Base-by-base conservation (phyloP, 495 filamentous ascomycete species). In the Lophiostoma macrostomum region DNA sequence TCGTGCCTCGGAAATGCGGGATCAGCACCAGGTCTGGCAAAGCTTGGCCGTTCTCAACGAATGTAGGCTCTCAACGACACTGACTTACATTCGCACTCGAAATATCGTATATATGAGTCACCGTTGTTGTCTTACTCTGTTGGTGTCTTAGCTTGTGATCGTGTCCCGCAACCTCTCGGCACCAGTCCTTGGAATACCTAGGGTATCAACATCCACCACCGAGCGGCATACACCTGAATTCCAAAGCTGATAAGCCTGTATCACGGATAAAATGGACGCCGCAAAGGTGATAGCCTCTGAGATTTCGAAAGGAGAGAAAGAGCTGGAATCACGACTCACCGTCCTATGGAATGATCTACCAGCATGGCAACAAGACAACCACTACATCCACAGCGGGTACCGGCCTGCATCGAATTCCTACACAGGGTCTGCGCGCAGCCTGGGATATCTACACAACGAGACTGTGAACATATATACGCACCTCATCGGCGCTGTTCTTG, bases 401-500 rank as follows among this genome's bases (percentile, higher is more conserved):
- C 83, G 88, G 16, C 82, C 83, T 18, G 74, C 78, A 30, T 85
- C 84, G 3, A 73, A 74, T 49, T 90, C 86, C 4, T 84, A 85
- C 64, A 64, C 65, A 12, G 73, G 67, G 27, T 91, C 82, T 39
- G 76, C 86, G 36, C 71, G 76, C 27, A 87, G 82, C 23, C 71
- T 90, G 53, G 69, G 74, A 39, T 88, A 89, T 67, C 58, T 90
- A n/a, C 88, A 97, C 73, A 97, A 96, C 71, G 90, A 97, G 68
- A 82, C 80, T n/a, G 85, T 97, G 54, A 97, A 97, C 69, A 91
- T 96, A 64, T 95, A 90, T 71, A 82, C 86, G 1, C 91, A 97
- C 69, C 78, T 96, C 5, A 59, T 93, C 18, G 84, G 83, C 38
- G 73, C 82, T 12, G 40, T 83, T 4, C 27, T 65, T 16, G 78